A percentile compares a stretch with the other conserved stretches of the same genome.
Conservation (phyloP, 495 filamentous ascomycete species). For the Parathielavia appendiculata region DNA sequence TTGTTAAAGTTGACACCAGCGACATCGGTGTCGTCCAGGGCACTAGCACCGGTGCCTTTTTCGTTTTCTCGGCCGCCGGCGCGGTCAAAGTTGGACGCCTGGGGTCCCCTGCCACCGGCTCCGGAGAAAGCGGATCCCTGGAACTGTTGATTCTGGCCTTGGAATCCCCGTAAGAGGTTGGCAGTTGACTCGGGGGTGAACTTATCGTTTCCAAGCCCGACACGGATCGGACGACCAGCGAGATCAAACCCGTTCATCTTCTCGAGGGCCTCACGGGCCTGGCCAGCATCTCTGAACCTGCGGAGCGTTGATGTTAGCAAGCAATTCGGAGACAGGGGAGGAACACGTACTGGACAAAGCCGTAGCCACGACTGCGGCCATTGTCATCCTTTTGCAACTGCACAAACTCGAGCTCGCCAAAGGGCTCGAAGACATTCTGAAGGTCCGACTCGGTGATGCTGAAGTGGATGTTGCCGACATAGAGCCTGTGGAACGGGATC, state of each 20-base stretch:
- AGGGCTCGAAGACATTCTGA: constrained; percentile 95
- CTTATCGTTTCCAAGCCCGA: constrained; percentile 99
- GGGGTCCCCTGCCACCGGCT: constrained; percentile 79
- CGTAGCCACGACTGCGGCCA: constrained; percentile 89
- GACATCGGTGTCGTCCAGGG: constrained; percentile 96
- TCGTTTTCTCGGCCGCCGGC: constrained; percentile 86
- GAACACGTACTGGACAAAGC: constrained; percentile 90
- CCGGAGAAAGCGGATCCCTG: constrained; percentile 96
- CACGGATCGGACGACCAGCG: constrained; percentile 93
- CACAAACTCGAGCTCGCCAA: constrained; percentile 96
- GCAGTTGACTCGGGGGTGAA: constrained; percentile 97
- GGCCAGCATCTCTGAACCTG: constrained; percentile 86
- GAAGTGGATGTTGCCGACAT: constrained; percentile 99
- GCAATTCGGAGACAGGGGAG: neutral
- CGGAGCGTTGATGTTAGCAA: constrained; percentile 29
- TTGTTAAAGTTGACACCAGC: constrained; percentile 99
- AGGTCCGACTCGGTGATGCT: constrained; percentile 96
- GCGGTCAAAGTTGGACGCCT: constrained; percentile 89
- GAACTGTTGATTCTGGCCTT: constrained; percentile 71
- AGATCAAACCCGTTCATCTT: constrained; percentile 99
- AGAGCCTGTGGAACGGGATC: constrained; percentile 95
- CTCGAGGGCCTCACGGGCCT: constrained; percentile 89
- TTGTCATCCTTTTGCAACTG: constrained; percentile 94
- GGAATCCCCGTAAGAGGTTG: constrained; percentile 82
- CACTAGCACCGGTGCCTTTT: constrained; percentile 88